Percentiles rank a stretch among this genome's conserved stretches.
Conservation (phyloP, 2,329 filamentous ascomycete species). For the Ceratocystis papillata region DNA sequence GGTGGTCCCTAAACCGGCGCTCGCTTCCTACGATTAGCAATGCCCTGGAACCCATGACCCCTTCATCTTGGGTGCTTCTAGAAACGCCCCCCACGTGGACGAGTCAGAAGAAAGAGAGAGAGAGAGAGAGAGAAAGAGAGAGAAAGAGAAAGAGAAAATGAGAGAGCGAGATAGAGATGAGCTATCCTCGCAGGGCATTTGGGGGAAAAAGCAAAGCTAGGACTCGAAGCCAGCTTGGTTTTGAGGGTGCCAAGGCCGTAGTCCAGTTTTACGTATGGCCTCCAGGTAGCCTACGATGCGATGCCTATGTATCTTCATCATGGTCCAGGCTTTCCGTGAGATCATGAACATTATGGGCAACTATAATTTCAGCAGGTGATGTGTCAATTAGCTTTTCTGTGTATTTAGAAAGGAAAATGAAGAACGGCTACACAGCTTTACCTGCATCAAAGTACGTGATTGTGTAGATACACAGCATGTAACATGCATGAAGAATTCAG, state of each 20-base stretch:
- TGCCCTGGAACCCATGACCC: not conserved
- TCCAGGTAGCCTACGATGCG: too few species aligned
- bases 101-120: conserved; percentile 3
- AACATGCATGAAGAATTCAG: not conserved
- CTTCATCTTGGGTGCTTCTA: conserved; percentile 7
- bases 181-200: not conserved
- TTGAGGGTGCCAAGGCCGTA: too few species aligned
- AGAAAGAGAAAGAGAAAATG: too few species aligned
- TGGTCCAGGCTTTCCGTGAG: too few species aligned
- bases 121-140: not conserved
- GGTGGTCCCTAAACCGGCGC: not conserved
- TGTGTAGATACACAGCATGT: not conserved
- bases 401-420: not conserved
- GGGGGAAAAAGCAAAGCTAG: too few species aligned
- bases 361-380: too few species aligned
- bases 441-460: not conserved
- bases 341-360: too few species aligned
- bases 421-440: not conserved
- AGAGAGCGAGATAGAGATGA: too few species aligned
- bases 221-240: too few species aligned
- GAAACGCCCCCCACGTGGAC: conserved; percentile 7
- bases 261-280: too few species aligned
- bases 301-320: too few species aligned
- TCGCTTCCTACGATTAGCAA: not conserved
- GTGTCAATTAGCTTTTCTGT: too few species aligned